Evolutionary conservation across 345 rosid species (phyloP).

Genomic region (Rhodamnia argentea): DNA sequence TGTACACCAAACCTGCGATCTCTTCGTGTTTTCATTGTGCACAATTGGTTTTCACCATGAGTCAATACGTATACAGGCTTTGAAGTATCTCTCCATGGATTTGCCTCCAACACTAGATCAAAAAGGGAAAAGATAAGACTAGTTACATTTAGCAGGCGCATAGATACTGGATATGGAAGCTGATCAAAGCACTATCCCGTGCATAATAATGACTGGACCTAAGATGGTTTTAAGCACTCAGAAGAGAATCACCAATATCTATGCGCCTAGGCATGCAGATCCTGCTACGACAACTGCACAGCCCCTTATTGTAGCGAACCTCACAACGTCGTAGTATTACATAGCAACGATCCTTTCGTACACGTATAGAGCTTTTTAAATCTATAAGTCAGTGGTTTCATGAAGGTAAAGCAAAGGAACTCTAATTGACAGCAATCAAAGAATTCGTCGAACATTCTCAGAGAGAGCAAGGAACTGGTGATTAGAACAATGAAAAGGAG

Average conservation of each 20-base stretch:
- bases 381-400: neutral
- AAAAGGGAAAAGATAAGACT: neutral
- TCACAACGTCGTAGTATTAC: neutral
- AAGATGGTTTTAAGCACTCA: neutral
- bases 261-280: neutral
- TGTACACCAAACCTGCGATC: slow-evolving; percentile 48
- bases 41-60: slow-evolving; percentile 65
- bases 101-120: slow-evolving; percentile 70
- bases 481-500: neutral
- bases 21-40: slow-evolving; percentile 94
- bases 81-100: slow-evolving; percentile 88
- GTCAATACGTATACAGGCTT: slow-evolving; percentile 87
- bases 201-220: neutral
- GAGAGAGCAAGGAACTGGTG: neutral
- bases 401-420: neutral
- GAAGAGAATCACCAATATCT: neutral
- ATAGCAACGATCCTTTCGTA: neutral
- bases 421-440: neutral
- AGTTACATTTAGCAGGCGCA: neutral
- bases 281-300: neutral
- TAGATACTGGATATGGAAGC: neutral
- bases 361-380: neutral
- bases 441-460: neutral
- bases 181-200: neutral
- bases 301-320: neutral